Percentiles rank a stretch among this genome's conserved stretches.
These are phyloP conservation scores for Saprolegnia diclina DNA, from an alignment of 352 stramenopile genomes.

Conservation along the genomic window DNA sequence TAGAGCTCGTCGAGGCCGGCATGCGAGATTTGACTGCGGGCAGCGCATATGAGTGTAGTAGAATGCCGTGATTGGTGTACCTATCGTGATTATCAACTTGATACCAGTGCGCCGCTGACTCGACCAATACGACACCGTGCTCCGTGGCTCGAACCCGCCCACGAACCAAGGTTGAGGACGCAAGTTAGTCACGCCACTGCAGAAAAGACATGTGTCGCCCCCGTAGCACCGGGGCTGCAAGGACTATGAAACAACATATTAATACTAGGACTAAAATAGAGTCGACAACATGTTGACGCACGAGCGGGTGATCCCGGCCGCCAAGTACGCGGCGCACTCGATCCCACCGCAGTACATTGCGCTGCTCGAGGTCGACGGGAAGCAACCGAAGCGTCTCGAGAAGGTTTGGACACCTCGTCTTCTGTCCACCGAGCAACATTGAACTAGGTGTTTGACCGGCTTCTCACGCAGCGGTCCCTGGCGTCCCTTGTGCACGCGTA, in stretches of 20 bases:
- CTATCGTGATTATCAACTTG: no score
- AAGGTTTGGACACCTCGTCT: neutral
- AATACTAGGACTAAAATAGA: neutral
- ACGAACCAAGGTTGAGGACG: no score
- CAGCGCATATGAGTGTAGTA: no score
- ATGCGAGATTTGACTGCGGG: no score
- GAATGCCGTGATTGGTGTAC: no score
- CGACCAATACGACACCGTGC: no score
- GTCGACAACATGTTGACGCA: slow-evolving; percentile 17
- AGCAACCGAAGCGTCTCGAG: neutral
- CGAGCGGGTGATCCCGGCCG: neutral
- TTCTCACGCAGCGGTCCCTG: neutral
- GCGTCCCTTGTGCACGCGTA: neutral
- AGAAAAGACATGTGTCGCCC: no score
- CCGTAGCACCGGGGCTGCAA: no score
- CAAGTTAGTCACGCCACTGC: no score
- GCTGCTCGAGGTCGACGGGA: neutral
- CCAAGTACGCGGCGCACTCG: neutral
- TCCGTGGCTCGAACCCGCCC: no score
- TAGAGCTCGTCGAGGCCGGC: no score
- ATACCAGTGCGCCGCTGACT: no score
- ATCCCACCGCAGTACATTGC: neutral
- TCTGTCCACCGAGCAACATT: neutral
- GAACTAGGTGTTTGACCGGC: neutral
- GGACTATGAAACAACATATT: neutral